Base-by-base conservation (phyloP, 2,329 filamentous ascomycete species). In the Teratosphaeria epicoccoides region DNA sequence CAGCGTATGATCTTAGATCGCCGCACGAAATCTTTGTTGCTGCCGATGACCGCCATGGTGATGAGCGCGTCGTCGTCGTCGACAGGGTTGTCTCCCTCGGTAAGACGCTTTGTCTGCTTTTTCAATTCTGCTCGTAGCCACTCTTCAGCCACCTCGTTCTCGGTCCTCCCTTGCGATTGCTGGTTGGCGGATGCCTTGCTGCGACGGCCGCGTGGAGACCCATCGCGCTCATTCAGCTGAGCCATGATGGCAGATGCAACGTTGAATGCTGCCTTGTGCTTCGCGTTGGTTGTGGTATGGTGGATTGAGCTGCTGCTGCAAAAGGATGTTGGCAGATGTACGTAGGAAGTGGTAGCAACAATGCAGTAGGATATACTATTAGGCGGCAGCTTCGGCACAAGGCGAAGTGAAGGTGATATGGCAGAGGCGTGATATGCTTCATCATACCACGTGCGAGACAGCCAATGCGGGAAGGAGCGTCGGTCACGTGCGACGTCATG, bases 1-100 rank as follows among this genome's bases (percentile, higher is more conserved):
- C 43, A 46, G 43, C 11, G 9, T 6, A 46, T 3, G 7, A 46
- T 46, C 4, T 46, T 9, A 17, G 20, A 3, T 6, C 22, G 43
- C n/a, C 6, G 11, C 10, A 46, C n/a, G 22, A 6, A 46, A 14
- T 23, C 14, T 22, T 46, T 17, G 11, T 24, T 12, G 11, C 22
- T 46, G n/a, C 47, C 40, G 20, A 56, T 33, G n/a, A 51, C 33
- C 12, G 54, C 51, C 49, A 56, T 56, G 20, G 51, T 26, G 20
- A 50, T 44, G n/a, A 52, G 20, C 28, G 49, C 54, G 22, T 20
- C 46, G 2, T 37, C n/a, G 6, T 40, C 24, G 49, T 53, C 51
- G 10, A 49, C 48, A 12, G 51, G 49, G 2, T 28, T 4, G 10
- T 5, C 23, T 22, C 14, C 25, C 17, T 47, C 43, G 24, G 24